Evolutionary conservation across 495 filamentous ascomycete genomes (phyloP).

Genomic region (Hypoxylon lenormandii): DNA sequence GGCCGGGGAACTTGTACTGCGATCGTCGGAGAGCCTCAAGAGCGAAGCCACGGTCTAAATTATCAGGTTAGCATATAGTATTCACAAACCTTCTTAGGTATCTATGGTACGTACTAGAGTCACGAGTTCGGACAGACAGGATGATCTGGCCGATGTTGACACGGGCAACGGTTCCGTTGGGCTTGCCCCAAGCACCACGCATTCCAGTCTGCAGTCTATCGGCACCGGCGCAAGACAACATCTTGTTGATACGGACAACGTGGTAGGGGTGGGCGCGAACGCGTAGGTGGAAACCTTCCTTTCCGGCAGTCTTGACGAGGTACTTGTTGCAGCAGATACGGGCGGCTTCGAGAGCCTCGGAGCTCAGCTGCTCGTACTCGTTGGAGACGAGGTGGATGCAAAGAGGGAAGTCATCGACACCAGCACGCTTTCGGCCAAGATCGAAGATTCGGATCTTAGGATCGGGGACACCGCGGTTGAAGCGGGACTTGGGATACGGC

Average conservation of each 20-base stretch:
- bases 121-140: conserved; percentile 94
- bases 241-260: conserved; percentile 99
- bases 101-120: conserved; percentile 71
- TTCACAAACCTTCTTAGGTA: neutral
- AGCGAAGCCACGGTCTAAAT: conserved; percentile 81
- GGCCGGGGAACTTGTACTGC: conserved; percentile 99
- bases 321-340: conserved; percentile 99
- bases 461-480: conserved; percentile 99
- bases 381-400: conserved; percentile 99
- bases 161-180: conserved; percentile 96
- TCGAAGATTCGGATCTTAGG: conserved; percentile 99
- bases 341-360: conserved; percentile 97
- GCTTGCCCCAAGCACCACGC: conserved; percentile 99
- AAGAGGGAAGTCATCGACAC: conserved; percentile 97
- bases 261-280: conserved; percentile 99
- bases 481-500: conserved; percentile 99
- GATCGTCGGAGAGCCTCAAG: conserved; percentile 98
- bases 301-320: conserved; percentile 95
- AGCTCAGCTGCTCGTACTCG: conserved; percentile 98
- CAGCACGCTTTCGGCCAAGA: conserved; percentile 97
- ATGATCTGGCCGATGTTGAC: conserved; percentile 99
- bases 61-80: conserved; percentile 46
- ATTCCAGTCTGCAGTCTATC: conserved; percentile 99
- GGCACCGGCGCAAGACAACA: conserved; percentile 99
- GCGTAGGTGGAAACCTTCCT: conserved; percentile 99